A percentile compares a stretch with the other conserved stretches of the same genome.
These are phyloP conservation scores for Aspergillus jensenii DNA, from an alignment of 2,329 filamentous ascomycete species.

Conservation along the genomic window DNA sequence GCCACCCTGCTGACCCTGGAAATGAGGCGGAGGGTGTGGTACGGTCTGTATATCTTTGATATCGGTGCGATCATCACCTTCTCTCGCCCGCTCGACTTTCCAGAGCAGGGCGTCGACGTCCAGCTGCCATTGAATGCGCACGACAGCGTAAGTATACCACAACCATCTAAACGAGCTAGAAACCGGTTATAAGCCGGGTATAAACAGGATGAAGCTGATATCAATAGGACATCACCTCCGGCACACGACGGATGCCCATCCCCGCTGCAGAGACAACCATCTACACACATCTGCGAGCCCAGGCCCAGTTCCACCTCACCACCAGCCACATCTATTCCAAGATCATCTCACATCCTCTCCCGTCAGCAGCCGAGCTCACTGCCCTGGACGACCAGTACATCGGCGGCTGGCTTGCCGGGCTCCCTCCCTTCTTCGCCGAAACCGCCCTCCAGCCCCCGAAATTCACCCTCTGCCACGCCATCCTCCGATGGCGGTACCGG, in stretches of 20 bases:
- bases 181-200: too few relatives aligned
- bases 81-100: conserved; percentile 42
- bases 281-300: conserved; percentile 31
- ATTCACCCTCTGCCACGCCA: conserved; percentile 25
- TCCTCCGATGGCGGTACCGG: conserved; percentile 31
- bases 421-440: conserved; percentile 31
- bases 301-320: conserved; percentile 30
- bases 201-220: too few relatives aligned
- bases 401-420: conserved; percentile 24
- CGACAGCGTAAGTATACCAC: conserved; percentile 7
- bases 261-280: conserved; percentile 27
- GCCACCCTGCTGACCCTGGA: conserved; percentile 29
- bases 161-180: accelerated
- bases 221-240: not conserved
- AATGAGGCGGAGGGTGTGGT: conserved; percentile 30
- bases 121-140: conserved; percentile 36
- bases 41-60: conserved; percentile 37
- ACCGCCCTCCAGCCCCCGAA: conserved; percentile 19
- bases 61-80: conserved; percentile 45
- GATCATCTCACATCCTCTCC: conserved; percentile 31
- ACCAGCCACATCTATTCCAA: conserved; percentile 33
- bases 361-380: conserved; percentile 29
- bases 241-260: not conserved
- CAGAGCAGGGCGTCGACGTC: conserved; percentile 36
- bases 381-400: conserved; percentile 27